A percentile compares a stretch with the other conserved stretches of the same genome.
Evolutionary conservation across 2,329 filamentous ascomycete genomes (phyloP).

Genomic region (Dactylonectria estremocensis): DNA sequence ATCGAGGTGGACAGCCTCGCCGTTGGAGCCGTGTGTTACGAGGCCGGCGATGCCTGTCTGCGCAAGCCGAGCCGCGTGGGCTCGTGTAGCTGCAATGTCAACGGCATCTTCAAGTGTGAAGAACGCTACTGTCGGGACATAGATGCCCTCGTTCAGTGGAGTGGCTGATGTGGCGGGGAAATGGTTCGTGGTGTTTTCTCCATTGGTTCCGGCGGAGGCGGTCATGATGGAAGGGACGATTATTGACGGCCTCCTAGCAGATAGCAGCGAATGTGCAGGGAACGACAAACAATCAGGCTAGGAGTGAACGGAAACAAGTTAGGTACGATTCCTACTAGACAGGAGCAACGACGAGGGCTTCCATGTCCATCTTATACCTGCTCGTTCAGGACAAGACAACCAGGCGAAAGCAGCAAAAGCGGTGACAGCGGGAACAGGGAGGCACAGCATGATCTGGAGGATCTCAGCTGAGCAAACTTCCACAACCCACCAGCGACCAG

Average conservation of each 20-base stretch:
- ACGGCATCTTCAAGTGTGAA: constrained; percentile 70
- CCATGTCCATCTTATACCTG: constrained; percentile 12
- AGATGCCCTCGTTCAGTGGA: constrained; percentile 62
- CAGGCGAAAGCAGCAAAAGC: background rate
- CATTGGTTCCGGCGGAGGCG: constrained; percentile 20
- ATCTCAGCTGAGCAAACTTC: constrained; percentile 12
- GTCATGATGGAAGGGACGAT: constrained; percentile 16
- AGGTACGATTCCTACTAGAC: too few species aligned
- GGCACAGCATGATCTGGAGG: constrained; percentile 4
- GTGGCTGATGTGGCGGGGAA: background rate
- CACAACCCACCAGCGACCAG: constrained; percentile 5
- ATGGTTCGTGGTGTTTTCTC: constrained; percentile 3
- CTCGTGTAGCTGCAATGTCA: constrained; percentile 66
- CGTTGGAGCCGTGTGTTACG: constrained; percentile 80
- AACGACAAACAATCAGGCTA: background rate
- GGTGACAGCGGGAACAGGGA: constrained; percentile 1
- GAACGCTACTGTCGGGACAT: constrained; percentile 76
- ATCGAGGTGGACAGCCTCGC: constrained; percentile 80
- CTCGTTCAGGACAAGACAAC: background rate
- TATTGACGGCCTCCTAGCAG: background rate
- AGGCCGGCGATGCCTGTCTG: constrained; percentile 76
- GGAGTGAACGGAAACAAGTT: background rate
- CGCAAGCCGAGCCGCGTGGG: constrained; percentile 72
- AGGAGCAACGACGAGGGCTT: background rate
- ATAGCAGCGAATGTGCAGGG: background rate